Percentiles rank a stretch among this genome's conserved stretches.
These are phyloP conservation scores for Thielaviopsis punctulata DNA, from an alignment of 2,329 filamentous ascomycete species.

Conservation along the genomic window DNA sequence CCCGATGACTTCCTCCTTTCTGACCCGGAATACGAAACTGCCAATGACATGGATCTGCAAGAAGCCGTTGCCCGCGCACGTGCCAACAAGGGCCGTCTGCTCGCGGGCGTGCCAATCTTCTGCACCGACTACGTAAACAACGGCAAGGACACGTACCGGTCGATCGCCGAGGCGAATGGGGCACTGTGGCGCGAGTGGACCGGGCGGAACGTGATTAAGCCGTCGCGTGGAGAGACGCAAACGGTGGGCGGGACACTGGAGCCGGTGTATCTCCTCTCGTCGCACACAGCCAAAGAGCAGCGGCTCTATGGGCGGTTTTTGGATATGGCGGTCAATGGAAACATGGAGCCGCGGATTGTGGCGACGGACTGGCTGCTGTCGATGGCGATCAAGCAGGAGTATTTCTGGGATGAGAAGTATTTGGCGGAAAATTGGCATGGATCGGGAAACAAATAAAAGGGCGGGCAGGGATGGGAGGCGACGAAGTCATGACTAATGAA, in stretches of 20 bases:
- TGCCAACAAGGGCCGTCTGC: constrained; percentile 57
- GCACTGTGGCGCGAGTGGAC: constrained; percentile 68
- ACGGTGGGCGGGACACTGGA: constrained; percentile 37
- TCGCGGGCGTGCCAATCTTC: constrained; percentile 64
- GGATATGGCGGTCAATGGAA: constrained; percentile 58
- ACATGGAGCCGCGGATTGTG: constrained; percentile 68
- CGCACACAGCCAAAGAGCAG: constrained; percentile 46
- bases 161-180: constrained; percentile 77
- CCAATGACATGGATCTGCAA: constrained; percentile 50
- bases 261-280: constrained; percentile 70
- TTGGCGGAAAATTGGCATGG: constrained; percentile 22
- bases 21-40: constrained; percentile 57
- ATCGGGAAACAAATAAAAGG: neutral
- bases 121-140: constrained; percentile 67
- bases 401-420: constrained; percentile 50
- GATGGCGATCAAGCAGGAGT: constrained; percentile 73
- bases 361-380: constrained; percentile 79
- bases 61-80: constrained; percentile 54
- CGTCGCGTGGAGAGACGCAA: constrained; percentile 38
- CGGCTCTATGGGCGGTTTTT: constrained; percentile 66
- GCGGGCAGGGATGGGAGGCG: neutral
- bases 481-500: too few relatives aligned
- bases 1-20: constrained; percentile 49
- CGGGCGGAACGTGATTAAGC: constrained; percentile 48
- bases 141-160: constrained; percentile 67